Base-by-base conservation (phyloP, 345 rosid species). In the Firmiana major region DNA sequence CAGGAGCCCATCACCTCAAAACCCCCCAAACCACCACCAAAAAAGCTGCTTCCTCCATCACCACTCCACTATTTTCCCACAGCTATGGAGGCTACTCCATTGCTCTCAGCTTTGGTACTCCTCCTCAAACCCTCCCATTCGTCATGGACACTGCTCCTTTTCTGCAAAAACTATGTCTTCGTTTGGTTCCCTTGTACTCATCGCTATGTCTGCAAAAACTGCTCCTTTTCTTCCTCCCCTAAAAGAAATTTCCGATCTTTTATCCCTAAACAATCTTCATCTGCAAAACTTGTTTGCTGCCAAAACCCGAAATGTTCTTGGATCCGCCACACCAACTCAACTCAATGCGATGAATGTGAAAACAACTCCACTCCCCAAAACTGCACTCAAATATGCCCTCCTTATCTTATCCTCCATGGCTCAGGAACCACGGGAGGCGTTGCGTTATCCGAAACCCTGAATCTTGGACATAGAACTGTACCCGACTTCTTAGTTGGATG, bases 81-180 rank as follows among this genome's bases (percentile, higher is more conserved):
- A 80, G 94, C 89, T 94, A 89, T 71, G 97, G 97, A 19, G 94
- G 85, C n/a, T 92, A 91, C 88, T 87, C 97, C 5, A 79, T 94
- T 21, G 86, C 91, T 5, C 92, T 94, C 75, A 85, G 83, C 88
- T 92, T 92, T 78, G 98, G 97, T 1, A 91, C 93, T 5, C 97
- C 97, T 19, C 88, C 97, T 7, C 97, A 92, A 78, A 75, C 83
- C n/a, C 70, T 80, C 75, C 81, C 83, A 7, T 85, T 91, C 75
- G 54, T 91, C 48, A 83, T 92, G 85, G 97, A 94, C 76, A 90
- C 98, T 0, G 97, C n/a, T n/a, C n/a, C n/a, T n/a, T n/a, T n/a
- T n/a, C n/a, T n/a, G n/a, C n/a, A n/a, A n/a, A n/a, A n/a, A 97
- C 48, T 26, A 58, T 28, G 58, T 26, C 73, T 5, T 49, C 38